A percentile compares a stretch with the other conserved stretches of the same genome.
Conservation (phyloP, 108 stramenopile genomes). For the Craspedostauros australis region DNA sequence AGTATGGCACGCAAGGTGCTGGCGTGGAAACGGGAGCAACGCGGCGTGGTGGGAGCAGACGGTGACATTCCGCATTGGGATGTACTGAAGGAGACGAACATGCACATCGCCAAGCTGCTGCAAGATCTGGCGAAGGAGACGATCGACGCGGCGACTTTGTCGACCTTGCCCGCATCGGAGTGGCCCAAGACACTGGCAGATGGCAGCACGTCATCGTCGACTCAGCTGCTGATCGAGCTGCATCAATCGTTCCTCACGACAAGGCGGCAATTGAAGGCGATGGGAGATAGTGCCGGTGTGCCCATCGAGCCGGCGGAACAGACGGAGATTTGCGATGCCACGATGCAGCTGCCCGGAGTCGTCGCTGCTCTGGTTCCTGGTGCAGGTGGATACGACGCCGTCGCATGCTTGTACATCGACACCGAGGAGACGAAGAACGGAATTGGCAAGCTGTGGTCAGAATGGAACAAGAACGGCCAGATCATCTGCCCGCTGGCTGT, state of each 20-base stretch:
- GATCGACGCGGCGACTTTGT: neutral
- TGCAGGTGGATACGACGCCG: conserved; percentile 93
- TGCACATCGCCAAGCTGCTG: conserved; percentile 44
- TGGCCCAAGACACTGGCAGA: conserved; percentile 42
- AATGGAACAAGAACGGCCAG: conserved; percentile 18
- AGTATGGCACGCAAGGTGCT: conserved; percentile 88
- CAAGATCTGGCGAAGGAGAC: conserved; percentile 17
- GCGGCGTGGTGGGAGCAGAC: neutral
- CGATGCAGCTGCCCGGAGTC: conserved; percentile 81
- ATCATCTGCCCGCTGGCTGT: conserved; percentile 65
- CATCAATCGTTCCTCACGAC: conserved; percentile 48
- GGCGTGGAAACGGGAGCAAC: conserved; percentile 61
- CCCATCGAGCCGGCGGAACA: conserved; percentile 90
- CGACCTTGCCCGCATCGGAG: conserved; percentile 29
- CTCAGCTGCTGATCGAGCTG: conserved; percentile 14
- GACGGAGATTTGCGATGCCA: conserved; percentile 80
- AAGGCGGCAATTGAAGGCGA: conserved; percentile 53
- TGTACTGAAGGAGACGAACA: conserved; percentile 56
- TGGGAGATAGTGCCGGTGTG: conserved; percentile 83
- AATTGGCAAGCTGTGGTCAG: conserved; percentile 63
- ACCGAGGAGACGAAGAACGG: conserved; percentile 43
- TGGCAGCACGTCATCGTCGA: conserved; percentile 9
- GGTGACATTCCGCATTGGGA: conserved; percentile 68
- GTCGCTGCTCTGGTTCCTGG: conserved; percentile 90
- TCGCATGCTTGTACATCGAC: conserved; percentile 78